Base-by-base conservation (phyloP, 2,329 filamentous ascomycete species). In the Diaporthe velutina region DNA sequence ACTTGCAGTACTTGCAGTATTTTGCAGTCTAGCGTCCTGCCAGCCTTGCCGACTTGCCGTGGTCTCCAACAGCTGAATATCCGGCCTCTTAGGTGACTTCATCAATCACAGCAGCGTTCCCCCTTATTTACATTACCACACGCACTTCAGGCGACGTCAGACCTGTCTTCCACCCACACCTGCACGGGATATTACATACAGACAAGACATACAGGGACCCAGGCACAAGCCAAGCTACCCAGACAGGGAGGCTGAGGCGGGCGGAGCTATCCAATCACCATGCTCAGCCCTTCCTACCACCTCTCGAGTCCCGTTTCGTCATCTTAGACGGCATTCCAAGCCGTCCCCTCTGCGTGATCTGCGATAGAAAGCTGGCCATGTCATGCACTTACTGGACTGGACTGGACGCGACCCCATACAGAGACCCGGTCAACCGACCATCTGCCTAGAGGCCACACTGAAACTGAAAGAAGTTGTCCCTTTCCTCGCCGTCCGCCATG, bases 401-500 rank as follows among this genome's bases (percentile, higher is more conserved):
- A 68, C 64, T 54, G 45, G 64, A 68, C 45, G n/a, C 22, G 64
- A 68, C 64, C 64, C 48, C 45, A 54, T 54, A 54, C 33, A 54
- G 7, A 57, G 33, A 40, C 58, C 50, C 67, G 45, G 66, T 35
- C 64, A 50, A 54, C 30, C 28, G 17, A 61, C 54, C 17, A 66
- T 58, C 70, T 73, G 55, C 75, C 73, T 35, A 66, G 73, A 74
- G 71, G 60, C 71, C 58, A 70, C 58, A 66, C 45, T 67, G 64
- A 66, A 70, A 25, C 64, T n/a, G 64, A 54, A 66, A 68, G 74
- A 77, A 77, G 75, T 77, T 66, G 76, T 71, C 70, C 76, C 50
- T 76, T 77, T 76, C 79, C 79, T 76, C 77, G 82, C 86, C 86
- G 88, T 89, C 89, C 92, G 93, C 90, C 87, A 98, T 98, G 95